Evolutionary conservation across 2,329 filamentous ascomycete genomes (phyloP), one percentile per base, ranked within the genome.

Genomic region (Neonectria hederae): DNA sequence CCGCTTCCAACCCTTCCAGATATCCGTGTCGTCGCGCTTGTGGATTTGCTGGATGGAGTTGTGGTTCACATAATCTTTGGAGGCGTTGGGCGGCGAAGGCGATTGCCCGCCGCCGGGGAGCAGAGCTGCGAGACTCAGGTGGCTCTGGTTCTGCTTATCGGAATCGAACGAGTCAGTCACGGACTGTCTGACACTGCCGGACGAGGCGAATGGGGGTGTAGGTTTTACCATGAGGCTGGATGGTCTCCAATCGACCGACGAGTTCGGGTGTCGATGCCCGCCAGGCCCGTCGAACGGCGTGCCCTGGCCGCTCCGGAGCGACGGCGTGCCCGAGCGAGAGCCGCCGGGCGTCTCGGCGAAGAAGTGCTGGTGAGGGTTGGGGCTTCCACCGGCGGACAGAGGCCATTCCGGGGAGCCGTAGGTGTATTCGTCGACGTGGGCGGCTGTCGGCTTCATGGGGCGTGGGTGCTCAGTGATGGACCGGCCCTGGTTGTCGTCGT

Each of bases 1-100:
- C 11, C 81, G 76, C 61, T 76, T 80, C 81, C 80, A 82, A 38
- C 82, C 82, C 53, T 77, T 78, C 79, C 80, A 83, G 54, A 78
- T 81, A n/a, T 83, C 80, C 26, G 62, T 72, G 48, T 82, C 79
- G 63, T 81, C 78, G 43, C 82, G 81, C 57, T 82, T 77, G 67
- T 82, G 78, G 1, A 83, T 68, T 11, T 78, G 76, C 42, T 77
- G 74, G 46, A 83, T 81, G 28, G 73, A 67, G 38, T 76, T 76
- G 21, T 68, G 72, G 30, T 73, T 71, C 46, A 68, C 70, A 60
- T 71, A 72, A 51, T 81, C 75, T 63, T 80, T 72, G 64, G 69
- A 67, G 58, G 77, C 54, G 9, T 59, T 54, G 38, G 67, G 62
- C 24, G 65, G 69, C 55, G 76, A 70, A 4, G 72, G 68, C 19